phyloP scores from a whole-genome alignment of 768 basidiomycete genomes.

The Agrocybe pediades region DNA sequence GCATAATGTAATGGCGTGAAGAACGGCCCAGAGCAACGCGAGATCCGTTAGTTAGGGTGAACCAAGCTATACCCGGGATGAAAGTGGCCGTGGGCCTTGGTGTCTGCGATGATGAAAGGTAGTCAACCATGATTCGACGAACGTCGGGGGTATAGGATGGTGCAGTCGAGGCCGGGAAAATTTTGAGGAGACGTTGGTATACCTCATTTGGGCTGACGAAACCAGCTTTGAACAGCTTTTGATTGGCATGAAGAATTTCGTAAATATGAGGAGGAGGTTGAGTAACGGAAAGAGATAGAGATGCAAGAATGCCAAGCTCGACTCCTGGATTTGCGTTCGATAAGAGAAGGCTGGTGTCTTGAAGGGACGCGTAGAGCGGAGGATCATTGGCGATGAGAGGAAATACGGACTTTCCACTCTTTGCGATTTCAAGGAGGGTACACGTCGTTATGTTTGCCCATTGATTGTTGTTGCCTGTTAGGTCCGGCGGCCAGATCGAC shows the following conservation, averaged over 20 bases:
- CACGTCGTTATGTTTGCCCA: constrained; percentile 5
- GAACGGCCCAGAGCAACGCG: neutral
- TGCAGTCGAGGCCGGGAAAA: neutral
- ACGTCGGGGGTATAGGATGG: neutral
- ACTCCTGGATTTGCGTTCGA: constrained; percentile 1
- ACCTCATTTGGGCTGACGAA: constrained; percentile 2
- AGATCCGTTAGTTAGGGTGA: neutral
- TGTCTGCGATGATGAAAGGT: constrained; percentile 5
- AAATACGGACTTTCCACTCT: neutral
- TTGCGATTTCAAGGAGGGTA: neutral
- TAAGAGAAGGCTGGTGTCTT: constrained; percentile 7
- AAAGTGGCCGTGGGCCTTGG: neutral
- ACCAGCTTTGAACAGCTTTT: neutral
- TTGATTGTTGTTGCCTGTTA: constrained; percentile 6
- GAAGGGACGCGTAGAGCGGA: neutral
- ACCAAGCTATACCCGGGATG: constrained; percentile 11
- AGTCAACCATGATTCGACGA: constrained; percentile 7
- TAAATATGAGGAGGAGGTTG: constrained; percentile 15
- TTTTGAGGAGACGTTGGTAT: neutral
- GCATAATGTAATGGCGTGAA: constrained; percentile 1
- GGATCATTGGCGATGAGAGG: neutral
- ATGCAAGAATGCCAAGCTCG: neutral
- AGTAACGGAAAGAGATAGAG: constrained; percentile 7
- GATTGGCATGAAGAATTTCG: neutral
- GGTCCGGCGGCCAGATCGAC: constrained; percentile 15